Percentiles rank a stretch among this genome's conserved stretches.
Conservation (phyloP, 306 rosid genomes). For the Dalbergia oliveri region DNA sequence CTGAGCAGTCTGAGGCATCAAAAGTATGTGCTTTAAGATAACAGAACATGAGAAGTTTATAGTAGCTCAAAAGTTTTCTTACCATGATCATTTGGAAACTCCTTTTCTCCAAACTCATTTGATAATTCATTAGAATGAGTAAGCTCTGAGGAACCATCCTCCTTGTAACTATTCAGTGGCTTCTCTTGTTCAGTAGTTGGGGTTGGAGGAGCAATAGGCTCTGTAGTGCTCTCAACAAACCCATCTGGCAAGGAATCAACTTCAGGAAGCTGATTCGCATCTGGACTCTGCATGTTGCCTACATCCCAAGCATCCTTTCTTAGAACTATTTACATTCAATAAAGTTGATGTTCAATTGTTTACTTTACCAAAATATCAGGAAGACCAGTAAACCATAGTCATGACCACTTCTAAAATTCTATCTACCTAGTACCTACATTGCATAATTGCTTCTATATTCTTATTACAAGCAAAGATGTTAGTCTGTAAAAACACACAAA, state of each 20-base stretch:
- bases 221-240: conserved; percentile 81
- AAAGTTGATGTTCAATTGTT: conserved; percentile 25
- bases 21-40: conserved; percentile 57
- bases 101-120: conserved; percentile 50
- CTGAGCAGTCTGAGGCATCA: conserved; percentile 56
- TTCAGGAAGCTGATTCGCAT: conserved; percentile 89
- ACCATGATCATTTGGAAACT: conserved; percentile 56
- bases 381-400: conserved; percentile 6
- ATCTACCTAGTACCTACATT: conserved; percentile 24
- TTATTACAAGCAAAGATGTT: conserved; percentile 13
- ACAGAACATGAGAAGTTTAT: conserved; percentile 57
- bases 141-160: conserved; percentile 47
- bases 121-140: conserved; percentile 50
- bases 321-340: conserved; percentile 40
- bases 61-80: conserved; percentile 50
- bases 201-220: conserved; percentile 72
- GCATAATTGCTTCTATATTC: conserved; percentile 24
- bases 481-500: conserved; percentile 14
- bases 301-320: conserved; percentile 45
- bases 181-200: conserved; percentile 71
- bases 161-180: conserved; percentile 53
- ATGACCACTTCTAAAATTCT: conserved; percentile 23
- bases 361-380: neutral
- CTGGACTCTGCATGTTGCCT: conserved; percentile 82
- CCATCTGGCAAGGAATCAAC: conserved; percentile 93